Evolutionary conservation across 2,329 filamentous ascomycete genomes (phyloP).

Genomic region (Phialocephala sp.): DNA sequence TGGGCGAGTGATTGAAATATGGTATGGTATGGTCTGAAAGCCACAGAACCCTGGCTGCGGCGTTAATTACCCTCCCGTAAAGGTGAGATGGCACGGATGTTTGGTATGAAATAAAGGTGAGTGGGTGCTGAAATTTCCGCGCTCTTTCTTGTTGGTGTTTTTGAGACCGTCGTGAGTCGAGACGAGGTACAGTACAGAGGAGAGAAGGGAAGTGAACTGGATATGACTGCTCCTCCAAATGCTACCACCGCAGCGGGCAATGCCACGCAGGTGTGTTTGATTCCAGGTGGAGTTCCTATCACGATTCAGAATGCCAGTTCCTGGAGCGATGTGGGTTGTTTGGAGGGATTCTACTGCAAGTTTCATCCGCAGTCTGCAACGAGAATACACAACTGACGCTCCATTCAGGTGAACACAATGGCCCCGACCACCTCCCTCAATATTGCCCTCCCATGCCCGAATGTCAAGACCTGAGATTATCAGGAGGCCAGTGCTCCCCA

Average conservation of each 20-base stretch:
- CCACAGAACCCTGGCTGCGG: background rate
- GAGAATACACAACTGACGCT: background rate
- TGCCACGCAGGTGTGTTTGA: constrained; percentile 12
- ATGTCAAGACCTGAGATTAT: constrained; percentile 30
- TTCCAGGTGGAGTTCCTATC: constrained; percentile 15
- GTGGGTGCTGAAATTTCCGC: background rate
- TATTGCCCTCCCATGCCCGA: constrained; percentile 35
- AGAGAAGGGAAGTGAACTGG: background rate
- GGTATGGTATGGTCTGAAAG: background rate
- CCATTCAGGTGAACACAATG: constrained; percentile 33
- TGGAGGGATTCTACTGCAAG: constrained; percentile 30
- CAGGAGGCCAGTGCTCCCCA: constrained; percentile 19
- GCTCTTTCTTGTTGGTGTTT: background rate
- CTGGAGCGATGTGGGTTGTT: constrained; percentile 24
- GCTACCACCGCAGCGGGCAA: background rate
- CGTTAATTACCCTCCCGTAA: background rate
- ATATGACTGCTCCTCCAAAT: background rate
- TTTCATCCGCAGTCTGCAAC: background rate
- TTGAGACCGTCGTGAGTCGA: background rate
- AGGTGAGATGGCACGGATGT: background rate
- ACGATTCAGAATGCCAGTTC: constrained; percentile 24
- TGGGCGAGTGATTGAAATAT: no score
- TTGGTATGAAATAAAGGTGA: constrained; percentile 2
- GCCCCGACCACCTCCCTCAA: constrained; percentile 28
- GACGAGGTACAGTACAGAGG: background rate